These are phyloP conservation scores for Colletotrichum sp. DNA, from an alignment of 2,329 filamentous ascomycete species.

Conservation along the genomic window DNA sequence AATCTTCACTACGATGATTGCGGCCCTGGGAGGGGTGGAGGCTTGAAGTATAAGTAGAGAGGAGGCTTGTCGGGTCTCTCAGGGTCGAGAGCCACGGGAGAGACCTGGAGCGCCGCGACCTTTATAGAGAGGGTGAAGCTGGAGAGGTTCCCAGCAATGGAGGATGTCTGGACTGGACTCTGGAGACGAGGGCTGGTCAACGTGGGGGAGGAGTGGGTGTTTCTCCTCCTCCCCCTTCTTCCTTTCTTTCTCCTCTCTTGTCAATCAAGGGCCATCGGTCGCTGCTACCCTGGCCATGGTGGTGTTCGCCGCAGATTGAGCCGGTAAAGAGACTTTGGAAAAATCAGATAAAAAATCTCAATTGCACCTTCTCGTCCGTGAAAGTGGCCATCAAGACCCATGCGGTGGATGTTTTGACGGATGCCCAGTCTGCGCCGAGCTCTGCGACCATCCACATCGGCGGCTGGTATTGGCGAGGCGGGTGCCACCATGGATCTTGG, in stretches of 20 bases:
- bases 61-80: neutral
- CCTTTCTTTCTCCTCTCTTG: neutral
- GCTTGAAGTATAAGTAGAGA: neutral
- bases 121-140: neutral
- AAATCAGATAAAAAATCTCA: neutral
- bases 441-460: constrained; percentile 1
- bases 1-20: neutral
- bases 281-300: neutral
- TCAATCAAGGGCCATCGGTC: neutral
- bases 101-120: neutral
- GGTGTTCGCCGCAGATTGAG: neutral
- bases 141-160: neutral
- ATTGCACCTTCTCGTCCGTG: neutral
- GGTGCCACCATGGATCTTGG: constrained; percentile 7
- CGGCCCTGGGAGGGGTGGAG: neutral
- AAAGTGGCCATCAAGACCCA: neutral
- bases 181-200: neutral
- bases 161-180: neutral
- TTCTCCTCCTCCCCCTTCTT: neutral
- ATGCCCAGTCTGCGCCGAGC: constrained; percentile 19
- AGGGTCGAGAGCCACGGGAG: neutral
- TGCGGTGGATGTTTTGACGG: constrained; percentile 12
- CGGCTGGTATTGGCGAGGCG: constrained; percentile 3
- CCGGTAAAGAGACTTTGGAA: neutral
- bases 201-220: neutral